These are phyloP conservation scores for Thinopyrum obtusiflorum DNA, from an alignment of 202 grass and related monocot genomes.

Conservation along the genomic window DNA sequence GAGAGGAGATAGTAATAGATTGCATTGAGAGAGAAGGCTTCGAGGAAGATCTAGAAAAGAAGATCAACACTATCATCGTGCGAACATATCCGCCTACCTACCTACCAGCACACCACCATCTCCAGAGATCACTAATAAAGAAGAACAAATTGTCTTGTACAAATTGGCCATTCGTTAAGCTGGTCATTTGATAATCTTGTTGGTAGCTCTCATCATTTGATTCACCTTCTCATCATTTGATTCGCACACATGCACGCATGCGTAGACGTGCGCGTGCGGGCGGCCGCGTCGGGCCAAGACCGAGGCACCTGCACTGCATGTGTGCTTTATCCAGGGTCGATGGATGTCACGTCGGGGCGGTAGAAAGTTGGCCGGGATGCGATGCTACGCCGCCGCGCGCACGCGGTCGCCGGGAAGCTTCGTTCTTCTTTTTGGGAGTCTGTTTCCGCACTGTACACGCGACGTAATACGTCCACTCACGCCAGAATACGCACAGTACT, in stretches of 20 bases:
- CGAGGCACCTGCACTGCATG: background rate
- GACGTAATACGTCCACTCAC: background rate
- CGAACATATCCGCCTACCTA: background rate
- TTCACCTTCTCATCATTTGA: background rate
- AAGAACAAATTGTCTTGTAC: background rate
- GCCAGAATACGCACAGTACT: background rate
- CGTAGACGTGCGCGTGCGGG: background rate
- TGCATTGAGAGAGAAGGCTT: background rate
- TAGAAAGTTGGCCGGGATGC: background rate
- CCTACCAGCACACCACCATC: background rate
- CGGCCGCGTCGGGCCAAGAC: too few species aligned
- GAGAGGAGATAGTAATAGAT: too few species aligned
- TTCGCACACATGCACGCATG: background rate
- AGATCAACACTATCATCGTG: background rate
- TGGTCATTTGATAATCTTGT: background rate
- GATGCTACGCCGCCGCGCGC: background rate
- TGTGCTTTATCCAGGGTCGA: background rate
- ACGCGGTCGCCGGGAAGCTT: background rate
- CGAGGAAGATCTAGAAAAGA: background rate
- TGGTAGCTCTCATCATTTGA: too few species aligned
- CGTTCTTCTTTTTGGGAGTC: background rate
- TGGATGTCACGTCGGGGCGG: background rate
- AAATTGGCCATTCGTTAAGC: background rate
- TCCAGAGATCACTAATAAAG: background rate
- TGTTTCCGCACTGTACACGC: background rate